Evolutionary conservation across 23 red algal genomes (phyloP), one percentile per base, ranked within the genome.

Genomic region (Agarophyton chilense): DNA sequence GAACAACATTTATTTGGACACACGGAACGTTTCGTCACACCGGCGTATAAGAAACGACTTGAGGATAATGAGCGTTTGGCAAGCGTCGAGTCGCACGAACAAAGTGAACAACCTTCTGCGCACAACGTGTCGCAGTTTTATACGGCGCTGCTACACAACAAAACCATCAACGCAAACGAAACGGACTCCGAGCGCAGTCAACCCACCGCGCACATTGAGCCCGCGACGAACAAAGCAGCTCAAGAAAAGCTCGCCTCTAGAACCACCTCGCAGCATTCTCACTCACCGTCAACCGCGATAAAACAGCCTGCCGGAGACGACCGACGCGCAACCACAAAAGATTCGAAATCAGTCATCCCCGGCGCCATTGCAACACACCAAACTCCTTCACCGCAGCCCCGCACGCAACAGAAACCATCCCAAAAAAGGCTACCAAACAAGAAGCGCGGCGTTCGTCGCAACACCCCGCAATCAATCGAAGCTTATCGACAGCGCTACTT

Each of bases 401-500:
- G n/a, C n/a, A n/a, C n/a, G n/a, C n/a, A n/a, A n/a, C n/a, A n/a
- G n/a, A n/a, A n/a, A n/a, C n/a, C n/a, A n/a, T n/a, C n/a, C n/a
- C n/a, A 76, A 76, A 11, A 17, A 67, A 29, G 10, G 33, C 5
- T 16, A 22, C 35, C 42, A 39, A 88, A 60, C 31, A 9, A 68
- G 82, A 88, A 88, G 40, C 21, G 84, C 52, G 84, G 84, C 12
- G 34, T 88, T 34, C 84, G 84, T 67, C 67, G 84, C 24, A 88
- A 88, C 51, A 67, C 65, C 4, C n/a, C 60, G 47, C 28, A 88
- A 61, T 74, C 84, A 10, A 88, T 88, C 19, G 65, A 47, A n/a
- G 84, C 65, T 8, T 88, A 88, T 40, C 84, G 84, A 8, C 49
- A 76, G 40, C 65, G 84, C 22, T 88, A 88, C 52, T 78, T 88